These are phyloP conservation scores for Talaromyces verruculosus DNA, from an alignment of 2,329 filamentous ascomycete genomes.

Conservation along the genomic window DNA sequence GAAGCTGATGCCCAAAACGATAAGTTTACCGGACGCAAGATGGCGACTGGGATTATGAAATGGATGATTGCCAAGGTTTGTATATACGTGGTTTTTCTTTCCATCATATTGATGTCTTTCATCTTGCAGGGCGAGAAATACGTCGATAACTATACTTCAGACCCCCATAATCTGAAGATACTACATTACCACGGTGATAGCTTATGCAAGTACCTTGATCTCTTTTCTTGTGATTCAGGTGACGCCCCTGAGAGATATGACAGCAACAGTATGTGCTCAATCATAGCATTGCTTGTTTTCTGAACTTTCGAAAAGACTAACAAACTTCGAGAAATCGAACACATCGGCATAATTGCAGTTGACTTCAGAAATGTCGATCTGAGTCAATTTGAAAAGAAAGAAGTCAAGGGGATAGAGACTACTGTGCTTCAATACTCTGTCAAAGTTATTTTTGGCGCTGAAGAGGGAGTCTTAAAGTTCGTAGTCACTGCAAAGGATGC, in stretches of 20 bases:
- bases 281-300: not conserved
- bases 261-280: not conserved
- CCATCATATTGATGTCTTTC: not conserved
- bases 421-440: not conserved
- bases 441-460: not conserved
- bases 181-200: not conserved
- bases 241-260: not conserved
- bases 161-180: not conserved
- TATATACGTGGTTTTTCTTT: not conserved
- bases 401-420: not conserved
- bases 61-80: not conserved
- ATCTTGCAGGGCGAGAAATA: not conserved
- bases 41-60: not conserved
- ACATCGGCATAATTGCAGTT: not conserved
- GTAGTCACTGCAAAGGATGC: not conserved
- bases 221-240: not conserved
- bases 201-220: not conserved
- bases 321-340: not conserved
- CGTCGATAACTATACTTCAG: not conserved
- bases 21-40: not conserved
- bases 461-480: not conserved
- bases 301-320: not conserved
- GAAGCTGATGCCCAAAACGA: not conserved
- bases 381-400: not conserved
- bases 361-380: not conserved